These are phyloP conservation scores for Lycium barbarum DNA, from an alignment of 257 asterid species.

Conservation along the genomic window DNA sequence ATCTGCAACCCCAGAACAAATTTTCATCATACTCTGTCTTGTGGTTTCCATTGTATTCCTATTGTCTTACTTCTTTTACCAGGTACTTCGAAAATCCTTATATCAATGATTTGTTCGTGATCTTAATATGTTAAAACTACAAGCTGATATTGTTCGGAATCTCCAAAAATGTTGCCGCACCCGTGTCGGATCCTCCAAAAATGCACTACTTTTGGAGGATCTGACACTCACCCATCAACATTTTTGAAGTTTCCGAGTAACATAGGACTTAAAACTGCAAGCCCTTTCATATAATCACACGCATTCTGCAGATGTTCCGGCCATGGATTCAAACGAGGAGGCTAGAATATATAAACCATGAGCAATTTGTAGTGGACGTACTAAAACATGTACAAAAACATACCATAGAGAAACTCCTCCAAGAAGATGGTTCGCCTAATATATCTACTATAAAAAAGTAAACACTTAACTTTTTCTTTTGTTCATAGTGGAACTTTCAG, in stretches of 20 bases:
- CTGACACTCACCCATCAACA: neutral
- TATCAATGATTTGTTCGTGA: neutral
- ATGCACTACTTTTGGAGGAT: neutral
- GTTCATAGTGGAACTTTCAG: neutral
- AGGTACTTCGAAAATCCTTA: slow-evolving; percentile 43
- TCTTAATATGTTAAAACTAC: neutral
- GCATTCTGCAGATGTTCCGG: slow-evolving; percentile 53
- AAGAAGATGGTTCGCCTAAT: slow-evolving; percentile 52
- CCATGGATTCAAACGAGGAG: slow-evolving; percentile 69
- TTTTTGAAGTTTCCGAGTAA: neutral
- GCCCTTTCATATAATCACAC: neutral
- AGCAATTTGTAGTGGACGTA: slow-evolving; percentile 61
- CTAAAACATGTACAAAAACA: slow-evolving; percentile 57
- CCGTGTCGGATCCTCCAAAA: neutral
- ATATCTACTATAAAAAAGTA: slow-evolving; percentile 57
- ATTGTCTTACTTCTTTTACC: slow-evolving; percentile 66
- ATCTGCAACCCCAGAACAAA: slow-evolving; percentile 39
- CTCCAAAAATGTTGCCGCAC: neutral
- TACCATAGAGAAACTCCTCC: slow-evolving; percentile 48
- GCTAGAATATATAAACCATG: slow-evolving; percentile 61
- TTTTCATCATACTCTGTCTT: slow-evolving; percentile 45
- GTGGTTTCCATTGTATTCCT: slow-evolving; percentile 49
- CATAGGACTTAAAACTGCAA: neutral
- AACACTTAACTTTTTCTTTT: neutral
- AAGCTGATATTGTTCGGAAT: neutral